Conservation (phyloP, 345 rosid genomes). For the Camelina neglecta region DNA sequence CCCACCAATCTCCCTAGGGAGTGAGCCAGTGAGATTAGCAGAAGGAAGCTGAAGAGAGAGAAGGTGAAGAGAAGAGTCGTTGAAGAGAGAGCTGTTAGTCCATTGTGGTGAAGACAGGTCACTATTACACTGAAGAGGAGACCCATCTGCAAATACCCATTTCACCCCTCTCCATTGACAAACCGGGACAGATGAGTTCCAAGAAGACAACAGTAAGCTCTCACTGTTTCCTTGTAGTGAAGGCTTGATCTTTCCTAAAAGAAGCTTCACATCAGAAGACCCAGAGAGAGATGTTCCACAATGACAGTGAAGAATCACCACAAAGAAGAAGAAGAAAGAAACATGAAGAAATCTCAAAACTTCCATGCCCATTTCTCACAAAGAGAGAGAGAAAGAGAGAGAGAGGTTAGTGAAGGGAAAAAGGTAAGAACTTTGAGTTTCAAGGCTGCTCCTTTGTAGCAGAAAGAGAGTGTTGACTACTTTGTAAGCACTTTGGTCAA, state of each 20-base stretch:
- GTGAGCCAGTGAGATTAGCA: constrained; percentile 90
- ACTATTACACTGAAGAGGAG: constrained; percentile 61
- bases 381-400: constrained; percentile 38
- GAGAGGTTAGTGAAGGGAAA: constrained; percentile 19
- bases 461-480: constrained; percentile 56
- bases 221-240: constrained; percentile 81
- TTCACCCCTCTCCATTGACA: constrained; percentile 99
- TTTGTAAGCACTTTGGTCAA: constrained; percentile 42
- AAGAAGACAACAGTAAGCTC: constrained; percentile 81
- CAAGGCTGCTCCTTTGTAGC: constrained; percentile 46
- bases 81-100: constrained; percentile 68
- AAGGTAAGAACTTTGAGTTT: constrained; percentile 40
- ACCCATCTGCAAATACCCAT: constrained; percentile 81
- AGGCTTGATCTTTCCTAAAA: constrained; percentile 69
- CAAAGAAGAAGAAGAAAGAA: constrained; percentile 39
- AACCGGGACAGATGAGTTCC: constrained; percentile 87
- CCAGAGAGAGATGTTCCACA: constrained; percentile 33
- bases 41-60: constrained; percentile 80
- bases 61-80: constrained; percentile 79
- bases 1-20: constrained; percentile 89
- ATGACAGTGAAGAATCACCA: constrained; percentile 12
- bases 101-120: constrained; percentile 71
- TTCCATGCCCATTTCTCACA: constrained; percentile 55
- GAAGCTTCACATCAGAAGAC: constrained; percentile 75
- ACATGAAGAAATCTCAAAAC: constrained; percentile 49